A percentile compares a stretch with the other conserved stretches of the same genome.
These are phyloP conservation scores for Paracoccidioides brasiliensis DNA, from an alignment of 2,329 filamentous ascomycete genomes.

Conservation along the genomic window DNA sequence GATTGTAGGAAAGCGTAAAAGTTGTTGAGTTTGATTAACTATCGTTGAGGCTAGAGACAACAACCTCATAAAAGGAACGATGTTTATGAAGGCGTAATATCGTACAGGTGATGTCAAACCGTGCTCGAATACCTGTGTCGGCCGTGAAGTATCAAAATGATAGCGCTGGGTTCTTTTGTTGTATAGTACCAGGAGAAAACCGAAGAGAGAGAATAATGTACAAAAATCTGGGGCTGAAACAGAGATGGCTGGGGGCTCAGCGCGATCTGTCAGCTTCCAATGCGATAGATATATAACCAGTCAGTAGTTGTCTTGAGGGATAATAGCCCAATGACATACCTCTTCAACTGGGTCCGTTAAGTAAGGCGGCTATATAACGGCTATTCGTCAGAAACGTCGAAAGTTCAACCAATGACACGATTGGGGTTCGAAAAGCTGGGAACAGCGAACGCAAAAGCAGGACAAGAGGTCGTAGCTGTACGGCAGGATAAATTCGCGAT, in stretches of 20 bases:
- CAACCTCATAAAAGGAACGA: background rate
- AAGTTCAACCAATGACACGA: slow-evolving; percentile 14
- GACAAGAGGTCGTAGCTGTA: slow-evolving; percentile 16
- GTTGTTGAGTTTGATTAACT: background rate
- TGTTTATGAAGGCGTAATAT: background rate
- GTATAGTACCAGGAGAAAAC: background rate
- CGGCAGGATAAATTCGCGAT: slow-evolving; percentile 14
- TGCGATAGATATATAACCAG: background rate
- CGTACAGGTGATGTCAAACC: background rate
- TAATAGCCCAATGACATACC: slow-evolving; percentile 9
- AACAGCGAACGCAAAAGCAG: slow-evolving; percentile 10
- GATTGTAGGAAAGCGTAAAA: background rate
- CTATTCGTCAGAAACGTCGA: slow-evolving; percentile 7
- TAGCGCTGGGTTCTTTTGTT: background rate
- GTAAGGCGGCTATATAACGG: background rate
- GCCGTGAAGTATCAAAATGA: background rate
- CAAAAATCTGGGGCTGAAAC: background rate
- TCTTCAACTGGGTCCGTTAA: slow-evolving; percentile 3
- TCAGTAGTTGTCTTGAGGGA: background rate
- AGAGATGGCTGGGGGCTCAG: background rate
- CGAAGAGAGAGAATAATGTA: slow-evolving; percentile 4
- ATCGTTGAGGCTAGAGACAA: background rate
- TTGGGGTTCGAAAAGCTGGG: slow-evolving; percentile 13
- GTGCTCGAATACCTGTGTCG: background rate
- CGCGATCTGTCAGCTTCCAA: slow-evolving; percentile 6